These are phyloP conservation scores for Saccharomycopsis javanensis DNA, from an alignment of 805 yeast species.

Conservation along the genomic window DNA sequence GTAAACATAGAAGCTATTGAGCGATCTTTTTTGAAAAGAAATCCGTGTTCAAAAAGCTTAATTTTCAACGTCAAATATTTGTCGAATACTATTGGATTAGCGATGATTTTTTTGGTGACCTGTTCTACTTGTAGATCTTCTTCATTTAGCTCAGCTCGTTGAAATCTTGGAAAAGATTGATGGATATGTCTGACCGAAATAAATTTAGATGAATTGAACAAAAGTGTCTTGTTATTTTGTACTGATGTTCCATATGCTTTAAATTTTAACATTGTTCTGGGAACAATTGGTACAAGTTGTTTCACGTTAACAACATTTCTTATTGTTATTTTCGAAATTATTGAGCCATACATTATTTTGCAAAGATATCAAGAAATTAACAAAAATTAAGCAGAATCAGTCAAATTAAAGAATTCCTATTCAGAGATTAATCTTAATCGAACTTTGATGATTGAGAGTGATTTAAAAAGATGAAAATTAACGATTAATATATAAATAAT, in stretches of 20 bases:
- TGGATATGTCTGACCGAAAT: neutral
- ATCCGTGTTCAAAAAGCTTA: neutral
- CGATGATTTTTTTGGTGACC: neutral
- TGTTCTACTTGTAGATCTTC: neutral
- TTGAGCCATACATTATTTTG: neutral
- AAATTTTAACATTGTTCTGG: no score
- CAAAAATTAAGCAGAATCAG: no score
- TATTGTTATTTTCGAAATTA: neutral
- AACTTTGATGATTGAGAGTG: no score
- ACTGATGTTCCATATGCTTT: no score
- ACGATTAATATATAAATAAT: no score
- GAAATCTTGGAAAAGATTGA: neutral
- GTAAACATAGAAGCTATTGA: neutral
- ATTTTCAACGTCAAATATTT: neutral
- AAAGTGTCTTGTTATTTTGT: no score
- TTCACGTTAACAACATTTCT: neutral
- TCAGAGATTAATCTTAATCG: no score
- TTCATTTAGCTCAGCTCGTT: neutral
- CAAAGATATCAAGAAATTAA: neutral
- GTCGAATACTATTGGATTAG: neutral
- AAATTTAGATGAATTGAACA: neutral
- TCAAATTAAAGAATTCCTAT: no score
- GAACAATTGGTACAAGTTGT: neutral
- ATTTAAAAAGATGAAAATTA: no score
- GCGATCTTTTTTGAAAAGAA: neutral